A percentile compares a stretch with the other conserved stretches of the same genome.
Conservation (phyloP, 179 eudicot species). For the Nepenthes alata region DNA sequence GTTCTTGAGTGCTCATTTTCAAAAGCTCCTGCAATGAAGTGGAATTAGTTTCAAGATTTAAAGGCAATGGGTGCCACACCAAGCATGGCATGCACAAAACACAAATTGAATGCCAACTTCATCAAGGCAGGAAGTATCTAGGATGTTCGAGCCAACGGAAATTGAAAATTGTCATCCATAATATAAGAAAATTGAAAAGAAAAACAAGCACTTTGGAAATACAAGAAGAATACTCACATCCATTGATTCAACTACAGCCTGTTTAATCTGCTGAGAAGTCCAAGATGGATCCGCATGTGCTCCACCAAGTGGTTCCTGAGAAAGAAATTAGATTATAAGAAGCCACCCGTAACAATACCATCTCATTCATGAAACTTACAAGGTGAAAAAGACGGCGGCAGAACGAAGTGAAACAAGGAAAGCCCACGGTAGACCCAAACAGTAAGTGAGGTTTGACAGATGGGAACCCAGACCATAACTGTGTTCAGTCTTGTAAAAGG, state of each 20-base stretch:
- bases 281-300: slow-evolving; percentile 89
- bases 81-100: background rate
- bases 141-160: background rate
- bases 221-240: slow-evolving; percentile 50
- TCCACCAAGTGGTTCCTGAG: slow-evolving; percentile 97
- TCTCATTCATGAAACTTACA: background rate
- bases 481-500: background rate
- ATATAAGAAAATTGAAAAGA: no score
- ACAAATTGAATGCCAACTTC: background rate
- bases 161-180: no score
- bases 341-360: background rate
- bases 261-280: slow-evolving; percentile 85
- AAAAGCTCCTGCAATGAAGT: slow-evolving; percentile 23
- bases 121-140: background rate
- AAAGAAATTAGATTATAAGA: slow-evolving; percentile 2
- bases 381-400: background rate
- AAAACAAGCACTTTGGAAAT: background rate
- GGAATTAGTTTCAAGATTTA: slow-evolving; percentile 3
- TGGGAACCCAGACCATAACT: background rate
- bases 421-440: background rate
- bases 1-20: slow-evolving; percentile 56
- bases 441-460: background rate
- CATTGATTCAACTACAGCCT: slow-evolving; percentile 63
- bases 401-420: background rate
- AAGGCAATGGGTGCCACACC: background rate